Evolutionary conservation across 2,329 filamentous ascomycete genomes (phyloP).

Genomic region (Elsinoe necatrix): DNA sequence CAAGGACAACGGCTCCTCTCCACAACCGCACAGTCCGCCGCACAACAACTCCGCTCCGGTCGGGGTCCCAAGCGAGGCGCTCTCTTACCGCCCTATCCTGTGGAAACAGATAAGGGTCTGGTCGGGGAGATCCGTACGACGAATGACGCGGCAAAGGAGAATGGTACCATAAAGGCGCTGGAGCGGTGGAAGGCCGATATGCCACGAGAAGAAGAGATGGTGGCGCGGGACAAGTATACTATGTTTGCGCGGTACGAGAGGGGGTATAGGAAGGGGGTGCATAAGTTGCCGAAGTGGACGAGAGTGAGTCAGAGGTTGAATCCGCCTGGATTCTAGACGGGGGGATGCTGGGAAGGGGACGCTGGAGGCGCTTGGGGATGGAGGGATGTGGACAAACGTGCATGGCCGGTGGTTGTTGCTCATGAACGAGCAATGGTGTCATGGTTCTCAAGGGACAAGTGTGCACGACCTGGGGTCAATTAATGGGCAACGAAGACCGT

Average conservation of each 20-base stretch:
- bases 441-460: too few species aligned
- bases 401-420: too few species aligned
- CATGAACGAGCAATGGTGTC: too few species aligned
- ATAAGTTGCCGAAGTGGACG: slow-evolving; percentile 75
- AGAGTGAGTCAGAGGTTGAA: slow-evolving; percentile 89
- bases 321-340: slow-evolving; percentile 73
- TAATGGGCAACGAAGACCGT: too few species aligned
- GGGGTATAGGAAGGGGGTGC: slow-evolving; percentile 92
- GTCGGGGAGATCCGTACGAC: slow-evolving; percentile 18
- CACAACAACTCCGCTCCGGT: slow-evolving; percentile 24
- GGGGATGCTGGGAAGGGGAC: not conserved
- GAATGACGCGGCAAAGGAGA: slow-evolving; percentile 23
- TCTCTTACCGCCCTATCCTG: slow-evolving; percentile 17
- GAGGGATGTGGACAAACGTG: not conserved
- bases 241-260: slow-evolving; percentile 96
- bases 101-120: slow-evolving; percentile 16
- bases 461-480: too few species aligned
- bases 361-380: not conserved
- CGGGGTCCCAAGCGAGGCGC: slow-evolving; percentile 27
- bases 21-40: slow-evolving; percentile 15
- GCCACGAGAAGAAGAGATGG: slow-evolving; percentile 92
- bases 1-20: slow-evolving; percentile 27
- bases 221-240: slow-evolving; percentile 94
- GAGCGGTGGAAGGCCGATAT: slow-evolving; percentile 92
- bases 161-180: slow-evolving; percentile 63